phyloP scores from a whole-genome alignment of 768 basidiomycete genomes.

The Fistulinella prunicolor region DNA sequence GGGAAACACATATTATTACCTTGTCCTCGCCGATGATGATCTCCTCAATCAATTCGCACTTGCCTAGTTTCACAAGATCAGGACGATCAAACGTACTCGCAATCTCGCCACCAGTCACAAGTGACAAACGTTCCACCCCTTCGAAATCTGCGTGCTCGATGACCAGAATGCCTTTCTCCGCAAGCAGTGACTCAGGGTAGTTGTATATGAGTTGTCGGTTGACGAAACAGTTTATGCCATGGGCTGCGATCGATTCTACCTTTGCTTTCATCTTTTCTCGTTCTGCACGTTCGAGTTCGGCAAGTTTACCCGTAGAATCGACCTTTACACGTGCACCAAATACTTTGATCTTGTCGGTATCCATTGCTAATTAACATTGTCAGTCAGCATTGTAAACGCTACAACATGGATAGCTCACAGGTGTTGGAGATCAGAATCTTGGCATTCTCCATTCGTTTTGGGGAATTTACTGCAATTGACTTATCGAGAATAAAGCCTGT shows the following conservation, averaged over 20 bases:
- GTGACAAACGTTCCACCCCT: slow-evolving; percentile 91
- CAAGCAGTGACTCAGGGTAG: slow-evolving; percentile 94
- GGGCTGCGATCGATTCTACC: slow-evolving; percentile 89
- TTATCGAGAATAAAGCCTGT: slow-evolving; percentile 98
- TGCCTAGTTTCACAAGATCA: slow-evolving; percentile 88
- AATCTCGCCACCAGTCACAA: slow-evolving; percentile 98
- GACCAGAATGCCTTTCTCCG: slow-evolving; percentile 91
- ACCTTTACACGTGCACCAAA: slow-evolving; percentile 97
- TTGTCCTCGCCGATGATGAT: slow-evolving; percentile 99
- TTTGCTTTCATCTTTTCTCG: slow-evolving; percentile 99
- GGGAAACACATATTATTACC: too few species aligned
- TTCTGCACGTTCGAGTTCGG: slow-evolving; percentile 96
- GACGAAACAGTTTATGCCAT: slow-evolving; percentile 96
- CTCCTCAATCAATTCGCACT: slow-evolving; percentile 95
- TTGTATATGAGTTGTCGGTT: slow-evolving; percentile 99
- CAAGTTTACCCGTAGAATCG: slow-evolving; percentile 93
- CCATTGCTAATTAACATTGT: slow-evolving; percentile 69
- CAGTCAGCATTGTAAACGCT: background rate
- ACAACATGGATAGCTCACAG: slow-evolving; percentile 49
- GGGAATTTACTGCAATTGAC: slow-evolving; percentile 88
- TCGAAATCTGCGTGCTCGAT: slow-evolving; percentile 99
- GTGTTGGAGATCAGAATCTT: slow-evolving; percentile 98
- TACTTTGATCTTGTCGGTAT: slow-evolving; percentile 99
- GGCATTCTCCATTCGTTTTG: slow-evolving; percentile 90
- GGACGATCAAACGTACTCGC: slow-evolving; percentile 93